Evolutionary conservation across 1,284 basidiomycete genomes (phyloP).

Genomic region (Nidula niveotomentosa): DNA sequence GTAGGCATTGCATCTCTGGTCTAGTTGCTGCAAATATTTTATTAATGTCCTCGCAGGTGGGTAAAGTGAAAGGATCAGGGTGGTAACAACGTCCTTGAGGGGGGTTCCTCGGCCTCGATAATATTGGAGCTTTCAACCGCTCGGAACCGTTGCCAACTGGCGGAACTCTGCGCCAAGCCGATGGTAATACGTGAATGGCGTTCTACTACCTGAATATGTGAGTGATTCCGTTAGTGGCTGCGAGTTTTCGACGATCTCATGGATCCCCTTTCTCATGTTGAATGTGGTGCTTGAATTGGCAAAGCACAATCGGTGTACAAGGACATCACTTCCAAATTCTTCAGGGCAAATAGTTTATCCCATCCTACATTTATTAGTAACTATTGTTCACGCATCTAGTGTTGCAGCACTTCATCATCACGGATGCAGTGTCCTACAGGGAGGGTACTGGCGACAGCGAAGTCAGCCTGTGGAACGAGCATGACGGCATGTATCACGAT

Average conservation of each 20-base stretch:
- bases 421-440: slow-evolving; percentile 96
- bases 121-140: slow-evolving; percentile 97
- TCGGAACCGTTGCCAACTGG: slow-evolving; percentile 96
- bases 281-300: slow-evolving; percentile 97
- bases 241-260: slow-evolving; percentile 5
- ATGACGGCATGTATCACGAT: slow-evolving; percentile 98
- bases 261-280: slow-evolving; percentile 53
- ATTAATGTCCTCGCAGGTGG: slow-evolving; percentile 63
- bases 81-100: slow-evolving; percentile 97
- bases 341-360: slow-evolving; percentile 60
- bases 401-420: slow-evolving; percentile 90
- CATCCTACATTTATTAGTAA: neutral
- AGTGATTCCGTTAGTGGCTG: slow-evolving; percentile 15
- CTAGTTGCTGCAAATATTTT: slow-evolving; percentile 1
- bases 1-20: slow-evolving; percentile 34
- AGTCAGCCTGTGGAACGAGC: slow-evolving; percentile 90
- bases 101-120: slow-evolving; percentile 96
- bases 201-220: slow-evolving; percentile 97
- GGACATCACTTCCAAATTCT: slow-evolving; percentile 99
- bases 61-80: slow-evolving; percentile 96
- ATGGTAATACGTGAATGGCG: slow-evolving; percentile 99
- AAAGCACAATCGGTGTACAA: slow-evolving; percentile 98
- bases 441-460: slow-evolving; percentile 63
- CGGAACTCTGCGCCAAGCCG: slow-evolving; percentile 89
- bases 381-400: slow-evolving; percentile 3